These are phyloP conservation scores for Spiraea crenata DNA, from an alignment of 331 rosid species.

Conservation along the genomic window DNA sequence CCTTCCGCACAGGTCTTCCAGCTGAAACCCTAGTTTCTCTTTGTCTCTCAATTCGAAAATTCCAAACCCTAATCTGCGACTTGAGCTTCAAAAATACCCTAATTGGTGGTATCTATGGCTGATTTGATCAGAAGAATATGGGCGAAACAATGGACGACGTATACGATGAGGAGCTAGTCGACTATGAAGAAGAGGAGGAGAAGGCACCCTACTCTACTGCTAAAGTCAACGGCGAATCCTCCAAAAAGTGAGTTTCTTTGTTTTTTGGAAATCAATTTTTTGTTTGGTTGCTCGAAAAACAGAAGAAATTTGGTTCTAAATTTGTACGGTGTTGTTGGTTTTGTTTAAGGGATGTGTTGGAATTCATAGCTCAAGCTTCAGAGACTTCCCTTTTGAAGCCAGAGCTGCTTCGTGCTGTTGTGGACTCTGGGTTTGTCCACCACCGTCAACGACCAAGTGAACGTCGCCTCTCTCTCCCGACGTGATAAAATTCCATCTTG, in stretches of 20 bases:
- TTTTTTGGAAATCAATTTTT: not conserved
- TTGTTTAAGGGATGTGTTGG: too few relatives aligned
- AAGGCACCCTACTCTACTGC: constrained; percentile 83
- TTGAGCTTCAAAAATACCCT: not conserved
- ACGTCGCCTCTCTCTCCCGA: too few relatives aligned
- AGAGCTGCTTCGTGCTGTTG: too few relatives aligned
- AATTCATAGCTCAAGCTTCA: too few relatives aligned
- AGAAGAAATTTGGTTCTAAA: not conserved
- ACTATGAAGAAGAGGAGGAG: constrained; percentile 96
- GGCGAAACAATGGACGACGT: constrained; percentile 90
- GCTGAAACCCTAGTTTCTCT: constrained; percentile 41
- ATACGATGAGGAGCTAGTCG: constrained; percentile 97
- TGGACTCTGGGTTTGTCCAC: too few relatives aligned
- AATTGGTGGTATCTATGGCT: not conserved
- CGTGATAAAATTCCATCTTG: too few relatives aligned
- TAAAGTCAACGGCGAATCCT: constrained; percentile 93
- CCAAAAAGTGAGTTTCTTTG: constrained; percentile 60
- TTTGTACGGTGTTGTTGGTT: too few relatives aligned
- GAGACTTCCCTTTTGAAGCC: too few relatives aligned
- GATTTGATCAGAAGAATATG: constrained; percentile 48
- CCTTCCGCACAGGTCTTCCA: constrained; percentile 43
- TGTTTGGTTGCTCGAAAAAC: not conserved
- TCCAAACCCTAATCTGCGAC: constrained; percentile 24
- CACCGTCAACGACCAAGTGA: too few relatives aligned
- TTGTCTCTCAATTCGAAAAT: not conserved